Percentiles rank a stretch among this genome's conserved stretches.
Evolutionary conservation across 768 basidiomycete genomes (phyloP).

Genomic region (Coprinopsis cinerea): DNA sequence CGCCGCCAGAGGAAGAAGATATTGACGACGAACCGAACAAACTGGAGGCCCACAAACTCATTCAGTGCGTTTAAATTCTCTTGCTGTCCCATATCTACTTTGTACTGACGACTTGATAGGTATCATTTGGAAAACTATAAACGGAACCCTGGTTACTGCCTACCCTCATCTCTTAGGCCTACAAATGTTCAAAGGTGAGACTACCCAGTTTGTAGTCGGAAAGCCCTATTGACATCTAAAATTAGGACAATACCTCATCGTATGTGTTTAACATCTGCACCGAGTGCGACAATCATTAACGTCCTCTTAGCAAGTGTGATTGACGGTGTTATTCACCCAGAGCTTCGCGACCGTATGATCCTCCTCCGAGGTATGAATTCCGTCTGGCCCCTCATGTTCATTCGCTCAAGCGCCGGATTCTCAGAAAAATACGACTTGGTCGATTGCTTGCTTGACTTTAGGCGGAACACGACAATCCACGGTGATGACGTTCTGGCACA

Average conservation of each 20-base stretch:
- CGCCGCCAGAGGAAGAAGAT: conserved; percentile 37
- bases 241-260: conserved; percentile 79
- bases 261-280: conserved; percentile 23
- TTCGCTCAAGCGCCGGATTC: too few species aligned
- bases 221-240: conserved; percentile 13
- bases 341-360: conserved; percentile 88
- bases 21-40: conserved; percentile 68
- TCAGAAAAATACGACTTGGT: conserved; percentile 74
- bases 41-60: conserved; percentile 76
- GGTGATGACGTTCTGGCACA: conserved; percentile 91
- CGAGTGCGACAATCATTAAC: conserved; percentile 11
- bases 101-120: conserved; percentile 30
- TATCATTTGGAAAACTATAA: conserved; percentile 92
- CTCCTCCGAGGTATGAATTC: conserved; percentile 64
- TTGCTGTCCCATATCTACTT: neutral
- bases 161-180: conserved; percentile 83
- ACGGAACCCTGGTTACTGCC: conserved; percentile 77
- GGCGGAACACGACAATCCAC: conserved; percentile 66
- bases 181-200: conserved; percentile 79
- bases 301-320: conserved; percentile 70
- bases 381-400: neutral
- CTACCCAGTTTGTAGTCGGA: neutral
- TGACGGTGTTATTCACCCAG: conserved; percentile 84
- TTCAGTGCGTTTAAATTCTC: conserved; percentile 45
- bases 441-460: conserved; percentile 73